Percentiles rank a stretch among this genome's conserved stretches.
phyloP scores from a whole-genome alignment of 768 basidiomycete species.

The Cyclocybe cylindracea region DNA sequence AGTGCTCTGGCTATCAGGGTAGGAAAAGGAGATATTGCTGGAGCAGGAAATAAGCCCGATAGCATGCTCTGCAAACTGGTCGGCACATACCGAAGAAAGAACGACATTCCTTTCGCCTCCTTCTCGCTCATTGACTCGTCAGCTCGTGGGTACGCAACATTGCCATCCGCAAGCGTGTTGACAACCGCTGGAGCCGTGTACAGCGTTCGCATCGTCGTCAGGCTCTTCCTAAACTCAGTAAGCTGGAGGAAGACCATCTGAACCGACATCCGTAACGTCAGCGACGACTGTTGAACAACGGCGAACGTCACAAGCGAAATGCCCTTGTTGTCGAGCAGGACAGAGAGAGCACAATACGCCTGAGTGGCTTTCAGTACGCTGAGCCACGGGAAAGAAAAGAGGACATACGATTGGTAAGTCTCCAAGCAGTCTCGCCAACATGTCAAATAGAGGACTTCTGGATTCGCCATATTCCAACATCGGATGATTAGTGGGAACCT shows the following conservation, averaged over 20 bases:
- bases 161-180: slow-evolving; percentile 23
- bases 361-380: slow-evolving; percentile 12
- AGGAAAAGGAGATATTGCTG: slow-evolving; percentile 53
- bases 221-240: slow-evolving; percentile 19
- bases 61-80: slow-evolving; percentile 2
- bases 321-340: slow-evolving; percentile 27
- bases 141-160: slow-evolving; percentile 17
- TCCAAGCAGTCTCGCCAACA: slow-evolving; percentile 15
- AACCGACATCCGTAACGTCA: slow-evolving; percentile 24
- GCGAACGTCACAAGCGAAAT: slow-evolving; percentile 39
- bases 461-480: slow-evolving; percentile 12
- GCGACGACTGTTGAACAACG: slow-evolving; percentile 36
- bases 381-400: not conserved
- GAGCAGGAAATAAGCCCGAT: not conserved
- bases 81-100: slow-evolving; percentile 18
- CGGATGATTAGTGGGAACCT: slow-evolving; percentile 18
- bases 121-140: not conserved
- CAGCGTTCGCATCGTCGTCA: slow-evolving; percentile 28
- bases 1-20: slow-evolving; percentile 41
- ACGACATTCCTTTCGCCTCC: slow-evolving; percentile 20
- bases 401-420: slow-evolving; percentile 29
- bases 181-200: slow-evolving; percentile 22
- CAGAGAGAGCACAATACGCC: slow-evolving; percentile 37
- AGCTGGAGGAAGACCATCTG: slow-evolving; percentile 13
- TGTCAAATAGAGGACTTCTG: slow-evolving; percentile 11